Evolutionary conservation across 164 flowering plant species (phyloP).

Genomic region (Aristolochia fimbriata): DNA sequence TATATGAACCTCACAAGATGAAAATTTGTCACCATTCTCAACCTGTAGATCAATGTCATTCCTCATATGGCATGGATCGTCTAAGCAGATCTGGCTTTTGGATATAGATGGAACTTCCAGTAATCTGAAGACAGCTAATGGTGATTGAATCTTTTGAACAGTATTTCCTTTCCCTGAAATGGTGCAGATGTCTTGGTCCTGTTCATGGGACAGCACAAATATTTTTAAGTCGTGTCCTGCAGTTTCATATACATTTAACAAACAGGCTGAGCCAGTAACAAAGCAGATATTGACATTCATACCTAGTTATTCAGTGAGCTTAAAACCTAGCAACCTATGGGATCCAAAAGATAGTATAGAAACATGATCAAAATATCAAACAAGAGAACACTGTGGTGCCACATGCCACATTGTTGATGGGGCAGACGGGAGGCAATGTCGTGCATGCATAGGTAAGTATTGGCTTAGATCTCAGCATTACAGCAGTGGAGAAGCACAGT

Average conservation of each 20-base stretch:
- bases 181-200: slow-evolving; percentile 34
- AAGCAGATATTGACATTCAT: no score
- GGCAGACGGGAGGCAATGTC: no score
- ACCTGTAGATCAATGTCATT: slow-evolving; percentile 23
- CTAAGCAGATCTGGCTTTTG: slow-evolving; percentile 22
- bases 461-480: background rate
- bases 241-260: no score
- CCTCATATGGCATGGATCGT: slow-evolving; percentile 22
- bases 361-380: no score
- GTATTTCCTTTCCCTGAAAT: slow-evolving; percentile 24
- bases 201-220: slow-evolving; percentile 3
- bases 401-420: no score
- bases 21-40: slow-evolving; percentile 23
- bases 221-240: background rate
- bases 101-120: slow-evolving; percentile 24
- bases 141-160: slow-evolving; percentile 19
- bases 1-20: slow-evolving; percentile 27
- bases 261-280: no score
- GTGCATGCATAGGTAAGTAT: background rate
- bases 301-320: no score
- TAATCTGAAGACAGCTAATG: slow-evolving; percentile 23
- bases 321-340: no score
- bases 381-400: no score
- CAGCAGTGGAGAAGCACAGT: background rate
- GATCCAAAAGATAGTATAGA: no score